Conservation (phyloP, 768 basidiomycete genomes). For the Lactarius sanguifluus region DNA sequence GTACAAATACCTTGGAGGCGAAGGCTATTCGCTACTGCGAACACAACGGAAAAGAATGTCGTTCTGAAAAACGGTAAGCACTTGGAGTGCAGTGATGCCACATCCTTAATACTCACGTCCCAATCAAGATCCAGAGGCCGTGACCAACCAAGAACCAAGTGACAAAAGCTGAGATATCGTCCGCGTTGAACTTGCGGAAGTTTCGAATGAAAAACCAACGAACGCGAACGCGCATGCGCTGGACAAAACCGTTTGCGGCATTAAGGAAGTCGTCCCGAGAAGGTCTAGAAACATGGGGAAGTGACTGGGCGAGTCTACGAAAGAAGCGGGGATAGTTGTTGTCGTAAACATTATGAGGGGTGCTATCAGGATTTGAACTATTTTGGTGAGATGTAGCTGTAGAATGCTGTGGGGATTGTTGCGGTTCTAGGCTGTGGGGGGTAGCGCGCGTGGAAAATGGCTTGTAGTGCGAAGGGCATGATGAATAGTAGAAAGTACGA, state of each 20-base stretch:
- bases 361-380: neutral
- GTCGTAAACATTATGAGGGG: slow-evolving; percentile 41
- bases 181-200: slow-evolving; percentile 92
- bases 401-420: neutral
- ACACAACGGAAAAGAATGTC: slow-evolving; percentile 92
- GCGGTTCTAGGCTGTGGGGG: neutral
- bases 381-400: slow-evolving; percentile 1
- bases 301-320: slow-evolving; percentile 69
- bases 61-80: slow-evolving; percentile 51
- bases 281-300: slow-evolving; percentile 76
- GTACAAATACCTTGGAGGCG: slow-evolving; percentile 64
- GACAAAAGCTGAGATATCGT: slow-evolving; percentile 95
- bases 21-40: slow-evolving; percentile 86
- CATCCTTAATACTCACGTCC: slow-evolving; percentile 61
- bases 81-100: neutral
- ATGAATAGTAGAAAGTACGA: slow-evolving; percentile 8
- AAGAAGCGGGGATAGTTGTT: slow-evolving; percentile 83
- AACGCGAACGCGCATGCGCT: slow-evolving; percentile 85
- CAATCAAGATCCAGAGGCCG: slow-evolving; percentile 91
- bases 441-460: neutral
- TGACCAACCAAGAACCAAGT: slow-evolving; percentile 97
- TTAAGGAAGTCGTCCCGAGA: slow-evolving; percentile 87
- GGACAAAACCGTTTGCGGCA: slow-evolving; percentile 87
- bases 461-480: slow-evolving; percentile 2
- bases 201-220: slow-evolving; percentile 97